These are phyloP conservation scores for Linanthus parryae DNA, from an alignment of 148 eudicot species.

Conservation along the genomic window DNA sequence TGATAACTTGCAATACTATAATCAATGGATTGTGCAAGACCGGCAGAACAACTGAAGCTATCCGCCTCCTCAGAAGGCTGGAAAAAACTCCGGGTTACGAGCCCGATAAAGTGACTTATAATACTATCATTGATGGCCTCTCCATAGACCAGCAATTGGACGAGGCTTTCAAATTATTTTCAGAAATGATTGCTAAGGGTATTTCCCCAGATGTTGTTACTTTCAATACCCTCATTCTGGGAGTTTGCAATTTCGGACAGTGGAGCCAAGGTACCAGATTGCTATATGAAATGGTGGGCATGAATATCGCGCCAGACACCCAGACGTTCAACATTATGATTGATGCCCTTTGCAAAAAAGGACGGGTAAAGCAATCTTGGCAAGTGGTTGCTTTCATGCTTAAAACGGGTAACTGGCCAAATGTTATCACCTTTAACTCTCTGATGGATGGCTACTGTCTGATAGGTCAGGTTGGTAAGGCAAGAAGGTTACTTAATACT, in stretches of 20 bases:
- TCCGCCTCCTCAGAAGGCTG: no score
- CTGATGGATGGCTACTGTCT: slow-evolving; percentile 12
- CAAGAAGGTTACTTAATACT: background rate
- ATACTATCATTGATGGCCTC: slow-evolving; percentile 5
- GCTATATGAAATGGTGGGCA: slow-evolving; percentile 6
- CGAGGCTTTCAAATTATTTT: background rate
- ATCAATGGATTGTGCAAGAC: no score
- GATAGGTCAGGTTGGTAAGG: slow-evolving; percentile 6
- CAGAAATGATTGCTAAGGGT: background rate
- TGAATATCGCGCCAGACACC: background rate
- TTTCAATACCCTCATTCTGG: slow-evolving; percentile 5
- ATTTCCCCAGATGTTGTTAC: background rate
- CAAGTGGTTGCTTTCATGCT: slow-evolving; percentile 6
- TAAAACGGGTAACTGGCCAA: slow-evolving; percentile 3
- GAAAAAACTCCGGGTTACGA: no score
- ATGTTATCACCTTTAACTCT: background rate
- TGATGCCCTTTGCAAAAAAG: slow-evolving; percentile 7
- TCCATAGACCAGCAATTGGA: slow-evolving; percentile 3
- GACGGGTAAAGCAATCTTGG: slow-evolving; percentile 8
- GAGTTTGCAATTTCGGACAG: slow-evolving; percentile 2
- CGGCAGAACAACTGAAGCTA: no score
- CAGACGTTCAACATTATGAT: slow-evolving; percentile 1
- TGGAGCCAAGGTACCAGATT: slow-evolving; percentile 1
- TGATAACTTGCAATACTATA: no score
- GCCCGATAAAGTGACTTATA: background rate